Conservation (phyloP, 352 stramenopile genomes). For the Pythium grandisporangium region DNA sequence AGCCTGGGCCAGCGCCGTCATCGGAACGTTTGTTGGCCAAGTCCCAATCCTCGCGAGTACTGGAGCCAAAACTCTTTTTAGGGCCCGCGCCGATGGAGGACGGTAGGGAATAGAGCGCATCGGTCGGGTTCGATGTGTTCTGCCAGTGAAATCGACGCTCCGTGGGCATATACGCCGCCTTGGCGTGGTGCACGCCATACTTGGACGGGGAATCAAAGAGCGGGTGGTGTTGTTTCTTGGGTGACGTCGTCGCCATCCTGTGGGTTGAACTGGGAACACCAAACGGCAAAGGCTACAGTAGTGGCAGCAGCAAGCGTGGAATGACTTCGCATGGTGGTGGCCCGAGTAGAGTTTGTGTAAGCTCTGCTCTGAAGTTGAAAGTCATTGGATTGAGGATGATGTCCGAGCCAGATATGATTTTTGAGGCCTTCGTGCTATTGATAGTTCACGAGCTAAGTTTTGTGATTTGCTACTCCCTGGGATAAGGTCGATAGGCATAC, state of each 20-base stretch:
- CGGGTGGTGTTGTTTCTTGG: slow-evolving; percentile 17
- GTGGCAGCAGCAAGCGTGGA: too few relatives aligned
- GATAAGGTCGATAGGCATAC: too few relatives aligned
- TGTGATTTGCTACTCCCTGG: too few relatives aligned
- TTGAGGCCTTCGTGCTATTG: too few relatives aligned
- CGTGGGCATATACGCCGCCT: slow-evolving; percentile 52
- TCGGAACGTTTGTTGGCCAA: slow-evolving; percentile 43
- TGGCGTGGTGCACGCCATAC: slow-evolving; percentile 52
- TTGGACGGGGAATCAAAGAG: slow-evolving; percentile 75
- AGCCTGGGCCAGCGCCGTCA: slow-evolving; percentile 52
- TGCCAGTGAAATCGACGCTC: slow-evolving; percentile 75
- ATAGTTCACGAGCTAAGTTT: too few relatives aligned
- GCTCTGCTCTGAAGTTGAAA: too few relatives aligned
- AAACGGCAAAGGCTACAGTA: too few relatives aligned
- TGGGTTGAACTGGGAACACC: too few relatives aligned
- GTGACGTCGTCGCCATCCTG: slow-evolving; percentile 9
- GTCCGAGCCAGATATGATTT: too few relatives aligned
- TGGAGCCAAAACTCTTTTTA: slow-evolving; percentile 74
- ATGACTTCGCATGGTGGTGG: too few relatives aligned
- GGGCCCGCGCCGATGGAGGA: slow-evolving; percentile 36
- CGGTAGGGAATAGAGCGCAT: slow-evolving; percentile 67
- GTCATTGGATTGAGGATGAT: too few relatives aligned
- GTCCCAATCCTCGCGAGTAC: slow-evolving; percentile 75
- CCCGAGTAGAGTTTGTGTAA: too few relatives aligned
- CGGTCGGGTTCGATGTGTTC: slow-evolving; percentile 29